Base-by-base conservation (phyloP, 768 basidiomycete genomes). In the Leccinum ochraceum region DNA sequence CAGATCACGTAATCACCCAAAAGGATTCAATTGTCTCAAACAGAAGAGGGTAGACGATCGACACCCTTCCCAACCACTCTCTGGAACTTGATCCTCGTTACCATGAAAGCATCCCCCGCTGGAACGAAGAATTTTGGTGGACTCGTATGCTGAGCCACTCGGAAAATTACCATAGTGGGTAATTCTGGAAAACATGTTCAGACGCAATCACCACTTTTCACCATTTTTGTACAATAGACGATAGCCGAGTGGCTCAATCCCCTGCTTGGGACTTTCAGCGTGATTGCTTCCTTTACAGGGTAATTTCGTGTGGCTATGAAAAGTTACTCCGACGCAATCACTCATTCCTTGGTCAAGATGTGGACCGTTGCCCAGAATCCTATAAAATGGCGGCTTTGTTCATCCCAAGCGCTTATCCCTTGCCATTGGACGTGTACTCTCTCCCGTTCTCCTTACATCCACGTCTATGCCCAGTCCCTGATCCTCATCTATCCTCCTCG, bases 231-330 rank as follows among this genome's bases (percentile, higher is more conserved):
- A 39, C 39, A 39, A 39, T 17, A 1, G 17, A 17, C 57, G 44
- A 48, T 72, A 63, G 48, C 67, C 70, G 63, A 68, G 72, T 61
- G 72, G 71, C 67, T 69, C 69, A 60, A n/a, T 24, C 20, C 46
- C 20, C 46, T 48, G 57, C 60, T 70, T 64, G 53, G 64, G 39
- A 64, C 67, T 26, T 9, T 37, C 17, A 14, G 22, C n/a, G 22
- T 20, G 67, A 74, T 67, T 71, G 69, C 66, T 63, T 42, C 20
- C 56, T 49, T 61, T 54, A 67, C 57, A 32, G 53, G 65, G 62
- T 62, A 71, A 62, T 63, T 63, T 30, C 28, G 63, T 24, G 64
- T 61, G 67, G 62, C 56, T 59, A 49, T 62, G 46, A 48, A 48
- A 50, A 61, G 57, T 59, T 62, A 42, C 46, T 66, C 50, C 52